Percentiles rank a stretch among this genome's conserved stretches.
Conservation (phyloP, 2,329 filamentous ascomycete genomes). For the Ceratocystis eucalypticola region DNA sequence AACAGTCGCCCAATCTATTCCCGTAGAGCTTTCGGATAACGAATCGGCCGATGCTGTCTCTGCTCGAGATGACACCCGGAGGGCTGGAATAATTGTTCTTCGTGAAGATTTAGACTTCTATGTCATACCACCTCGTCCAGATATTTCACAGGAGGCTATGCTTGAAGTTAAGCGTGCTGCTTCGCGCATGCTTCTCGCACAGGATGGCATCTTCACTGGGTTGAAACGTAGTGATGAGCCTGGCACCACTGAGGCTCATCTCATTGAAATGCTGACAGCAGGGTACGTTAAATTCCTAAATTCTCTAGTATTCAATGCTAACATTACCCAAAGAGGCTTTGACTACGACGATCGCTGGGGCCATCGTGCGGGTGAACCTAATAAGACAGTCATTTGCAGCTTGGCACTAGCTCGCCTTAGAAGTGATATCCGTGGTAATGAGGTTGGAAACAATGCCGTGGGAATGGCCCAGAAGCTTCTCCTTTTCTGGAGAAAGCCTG, state of each 20-base stretch:
- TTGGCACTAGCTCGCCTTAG: constrained; percentile 83
- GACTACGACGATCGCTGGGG: constrained; percentile 93
- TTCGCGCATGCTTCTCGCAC: constrained; percentile 68
- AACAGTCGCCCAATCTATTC: constrained; percentile 90
- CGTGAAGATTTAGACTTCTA: constrained; percentile 97
- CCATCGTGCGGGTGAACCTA: constrained; percentile 90
- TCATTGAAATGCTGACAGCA: constrained; percentile 98
- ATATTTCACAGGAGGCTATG: constrained; percentile 83
- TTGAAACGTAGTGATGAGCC: constrained; percentile 89
- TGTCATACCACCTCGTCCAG: constrained; percentile 71
- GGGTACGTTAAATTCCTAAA: constrained; percentile 48
- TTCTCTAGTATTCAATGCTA: constrained; percentile 12
- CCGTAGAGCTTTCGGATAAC: constrained; percentile 26
- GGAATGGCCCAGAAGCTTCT: constrained; percentile 98
- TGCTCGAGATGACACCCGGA: constrained; percentile 61
- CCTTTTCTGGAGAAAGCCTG: constrained; percentile 95
- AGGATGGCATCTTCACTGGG: constrained; percentile 92
- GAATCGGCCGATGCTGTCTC: constrained; percentile 57
- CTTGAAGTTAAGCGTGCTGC: constrained; percentile 90
- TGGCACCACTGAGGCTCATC: constrained; percentile 90
- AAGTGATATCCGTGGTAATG: constrained; percentile 76
- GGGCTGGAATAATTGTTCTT: constrained; percentile 92
- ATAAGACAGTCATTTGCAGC: constrained; percentile 97
- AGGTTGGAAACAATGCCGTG: constrained; percentile 62
- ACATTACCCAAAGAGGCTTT: constrained; percentile 55